These are phyloP conservation scores for Klebsormidium nitens DNA, from an alignment of 139 green algal species.

Conservation along the genomic window DNA sequence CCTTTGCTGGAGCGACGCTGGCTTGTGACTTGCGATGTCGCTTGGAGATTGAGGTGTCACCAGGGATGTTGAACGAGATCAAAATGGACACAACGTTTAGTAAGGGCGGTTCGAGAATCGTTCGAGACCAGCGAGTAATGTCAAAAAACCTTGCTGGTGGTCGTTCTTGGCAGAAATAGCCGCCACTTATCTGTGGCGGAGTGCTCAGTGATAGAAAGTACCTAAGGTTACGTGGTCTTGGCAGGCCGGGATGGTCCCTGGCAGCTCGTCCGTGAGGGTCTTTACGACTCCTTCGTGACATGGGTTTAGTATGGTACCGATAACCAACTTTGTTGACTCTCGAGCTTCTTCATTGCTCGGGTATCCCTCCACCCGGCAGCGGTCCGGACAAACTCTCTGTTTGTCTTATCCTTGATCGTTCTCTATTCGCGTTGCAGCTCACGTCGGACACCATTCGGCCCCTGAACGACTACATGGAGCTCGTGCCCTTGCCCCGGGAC, in stretches of 20 bases:
- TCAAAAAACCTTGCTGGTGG: too few relatives aligned
- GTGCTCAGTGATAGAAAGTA: too few relatives aligned
- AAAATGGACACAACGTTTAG: not conserved
- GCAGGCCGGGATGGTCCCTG: too few relatives aligned
- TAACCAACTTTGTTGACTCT: not conserved
- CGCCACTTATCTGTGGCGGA: too few relatives aligned
- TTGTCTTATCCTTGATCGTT: not conserved
- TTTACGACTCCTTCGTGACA: not conserved
- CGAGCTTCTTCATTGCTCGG: not conserved
- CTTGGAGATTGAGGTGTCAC: not conserved
- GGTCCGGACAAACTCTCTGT: not conserved
- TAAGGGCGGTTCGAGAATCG: not conserved
- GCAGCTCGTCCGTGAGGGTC: too few relatives aligned
- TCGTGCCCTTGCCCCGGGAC: slow-evolving; percentile 22
- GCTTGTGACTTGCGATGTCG: not conserved
- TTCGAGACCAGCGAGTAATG: too few relatives aligned
- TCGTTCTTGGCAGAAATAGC: too few relatives aligned
- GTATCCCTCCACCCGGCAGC: not conserved
- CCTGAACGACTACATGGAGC: slow-evolving; percentile 33
- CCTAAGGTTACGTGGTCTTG: too few relatives aligned
- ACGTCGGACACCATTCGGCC: slow-evolving; percentile 20
- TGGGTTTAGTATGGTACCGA: not conserved
- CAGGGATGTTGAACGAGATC: not conserved
- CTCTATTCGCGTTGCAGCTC: not conserved
- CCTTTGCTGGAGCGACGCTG: not conserved